Percentiles rank a stretch among this genome's conserved stretches.
Conservation (phyloP, 2,329 filamentous ascomycete species). For the Paecilomyces sp. region DNA sequence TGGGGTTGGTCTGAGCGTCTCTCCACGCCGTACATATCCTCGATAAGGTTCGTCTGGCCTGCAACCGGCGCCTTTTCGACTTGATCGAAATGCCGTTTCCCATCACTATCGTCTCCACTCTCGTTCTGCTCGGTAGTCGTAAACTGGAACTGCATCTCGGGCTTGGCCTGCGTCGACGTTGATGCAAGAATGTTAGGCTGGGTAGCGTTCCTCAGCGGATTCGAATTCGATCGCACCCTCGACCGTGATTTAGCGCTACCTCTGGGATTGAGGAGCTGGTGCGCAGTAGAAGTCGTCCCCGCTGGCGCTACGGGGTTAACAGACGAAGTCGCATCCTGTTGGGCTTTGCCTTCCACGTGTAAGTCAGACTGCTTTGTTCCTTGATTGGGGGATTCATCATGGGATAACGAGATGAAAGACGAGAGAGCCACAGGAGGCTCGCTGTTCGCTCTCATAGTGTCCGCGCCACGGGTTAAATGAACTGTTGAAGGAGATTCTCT, state of each 20-base stretch:
- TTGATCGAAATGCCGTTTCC: slow-evolving; percentile 23
- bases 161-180: slow-evolving; percentile 4
- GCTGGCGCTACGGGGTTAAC: slow-evolving; percentile 12
- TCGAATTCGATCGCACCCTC: slow-evolving; percentile 10
- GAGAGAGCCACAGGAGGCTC: neutral
- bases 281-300: slow-evolving; percentile 17
- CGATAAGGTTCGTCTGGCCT: slow-evolving; percentile 48
- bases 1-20: slow-evolving; percentile 54
- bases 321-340: slow-evolving; percentile 11
- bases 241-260: slow-evolving; percentile 5
- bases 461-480: neutral
- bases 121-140: slow-evolving; percentile 14
- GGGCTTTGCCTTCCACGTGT: slow-evolving; percentile 15
- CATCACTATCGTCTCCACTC: slow-evolving; percentile 18
- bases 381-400: neutral
- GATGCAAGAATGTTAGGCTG: slow-evolving; percentile 7
- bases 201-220: slow-evolving; percentile 7
- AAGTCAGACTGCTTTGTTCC: slow-evolving; percentile 10
- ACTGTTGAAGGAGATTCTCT: slow-evolving; percentile 4
- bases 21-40: slow-evolving; percentile 68
- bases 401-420: neutral
- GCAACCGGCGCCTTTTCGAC: slow-evolving; percentile 17
- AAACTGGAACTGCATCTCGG: slow-evolving; percentile 22
- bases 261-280: slow-evolving; percentile 13
- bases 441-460: neutral